Evolutionary conservation across 1,139 yeast genomes (phyloP).

Genomic region (Yamadazyma friedrichii): DNA sequence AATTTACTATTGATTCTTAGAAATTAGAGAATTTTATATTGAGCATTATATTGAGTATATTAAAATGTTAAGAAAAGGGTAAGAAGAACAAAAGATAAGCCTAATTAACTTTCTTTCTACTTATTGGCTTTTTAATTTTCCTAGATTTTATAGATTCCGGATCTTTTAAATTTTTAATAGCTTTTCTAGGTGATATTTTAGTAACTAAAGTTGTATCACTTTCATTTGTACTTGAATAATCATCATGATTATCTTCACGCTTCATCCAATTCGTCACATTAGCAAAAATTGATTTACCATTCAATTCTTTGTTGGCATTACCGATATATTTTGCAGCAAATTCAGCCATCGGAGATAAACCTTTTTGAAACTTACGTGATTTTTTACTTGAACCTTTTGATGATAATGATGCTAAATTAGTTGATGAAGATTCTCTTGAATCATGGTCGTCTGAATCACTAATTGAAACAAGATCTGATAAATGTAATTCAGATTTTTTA

Average conservation of each 20-base stretch:
- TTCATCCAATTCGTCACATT: constrained; percentile 70
- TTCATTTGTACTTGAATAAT: constrained; percentile 14
- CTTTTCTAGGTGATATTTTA: constrained; percentile 11
- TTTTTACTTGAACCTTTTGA: constrained; percentile 1
- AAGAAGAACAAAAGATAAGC: neutral
- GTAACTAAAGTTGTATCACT: constrained; percentile 15
- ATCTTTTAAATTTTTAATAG: constrained; percentile 10
- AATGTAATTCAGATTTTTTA: constrained; percentile 37
- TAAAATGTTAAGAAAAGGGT: neutral
- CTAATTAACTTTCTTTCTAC: constrained; percentile 9
- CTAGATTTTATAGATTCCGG: constrained; percentile 8
- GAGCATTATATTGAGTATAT: neutral
- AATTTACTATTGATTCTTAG: too few relatives aligned
- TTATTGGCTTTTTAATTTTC: constrained; percentile 17
- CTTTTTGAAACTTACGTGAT: constrained; percentile 1
- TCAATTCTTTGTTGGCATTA: constrained; percentile 48
- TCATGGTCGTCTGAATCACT: constrained; percentile 37
- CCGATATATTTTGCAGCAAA: constrained; percentile 64
- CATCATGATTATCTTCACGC: constrained; percentile 29
- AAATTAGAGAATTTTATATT: neutral
- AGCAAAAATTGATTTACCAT: constrained; percentile 50
- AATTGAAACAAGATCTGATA: constrained; percentile 5
- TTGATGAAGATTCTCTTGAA: neutral
- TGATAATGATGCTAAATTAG: neutral
- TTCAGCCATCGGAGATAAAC: constrained; percentile 54